These are phyloP conservation scores for Xerocomus amazonicus DNA, from an alignment of 1,284 basidiomycete genomes.

Conservation along the genomic window DNA sequence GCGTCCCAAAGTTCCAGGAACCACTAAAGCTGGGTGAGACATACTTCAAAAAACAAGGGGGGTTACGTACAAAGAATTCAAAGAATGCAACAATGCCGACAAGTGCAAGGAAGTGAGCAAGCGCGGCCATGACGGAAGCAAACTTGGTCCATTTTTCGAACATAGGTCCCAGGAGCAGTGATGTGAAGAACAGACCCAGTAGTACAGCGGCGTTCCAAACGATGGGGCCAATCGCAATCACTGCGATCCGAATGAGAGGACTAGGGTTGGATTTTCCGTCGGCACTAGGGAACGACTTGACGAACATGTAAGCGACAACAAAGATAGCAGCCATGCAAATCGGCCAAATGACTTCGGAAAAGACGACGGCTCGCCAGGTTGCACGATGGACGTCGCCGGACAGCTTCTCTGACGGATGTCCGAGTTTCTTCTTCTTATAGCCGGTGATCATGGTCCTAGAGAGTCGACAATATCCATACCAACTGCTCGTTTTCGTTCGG, in stretches of 20 bases:
- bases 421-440: slow-evolving; percentile 97
- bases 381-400: slow-evolving; percentile 91
- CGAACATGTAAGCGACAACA: slow-evolving; percentile 86
- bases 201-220: slow-evolving; percentile 95
- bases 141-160: slow-evolving; percentile 85
- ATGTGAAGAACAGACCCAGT: slow-evolving; percentile 83
- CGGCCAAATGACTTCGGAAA: slow-evolving; percentile 85
- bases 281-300: slow-evolving; percentile 77
- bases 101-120: slow-evolving; percentile 79
- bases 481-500: slow-evolving; percentile 90
- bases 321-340: slow-evolving; percentile 76
- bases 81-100: slow-evolving; percentile 87
- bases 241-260: slow-evolving; percentile 84
- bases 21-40: slow-evolving; percentile 57
- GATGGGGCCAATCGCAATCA: slow-evolving; percentile 91
- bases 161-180: slow-evolving; percentile 90
- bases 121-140: slow-evolving; percentile 84
- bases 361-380: slow-evolving; percentile 78
- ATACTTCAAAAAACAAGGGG: background rate
- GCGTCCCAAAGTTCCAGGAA: slow-evolving; percentile 97
- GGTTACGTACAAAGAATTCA: slow-evolving; percentile 81
- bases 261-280: slow-evolving; percentile 64
- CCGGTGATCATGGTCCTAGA: slow-evolving; percentile 95
- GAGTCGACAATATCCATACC: slow-evolving; percentile 96
- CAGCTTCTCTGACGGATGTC: slow-evolving; percentile 93